Conservation (phyloP, 179 eudicot genomes). For the Vitellaria paradoxa region DNA sequence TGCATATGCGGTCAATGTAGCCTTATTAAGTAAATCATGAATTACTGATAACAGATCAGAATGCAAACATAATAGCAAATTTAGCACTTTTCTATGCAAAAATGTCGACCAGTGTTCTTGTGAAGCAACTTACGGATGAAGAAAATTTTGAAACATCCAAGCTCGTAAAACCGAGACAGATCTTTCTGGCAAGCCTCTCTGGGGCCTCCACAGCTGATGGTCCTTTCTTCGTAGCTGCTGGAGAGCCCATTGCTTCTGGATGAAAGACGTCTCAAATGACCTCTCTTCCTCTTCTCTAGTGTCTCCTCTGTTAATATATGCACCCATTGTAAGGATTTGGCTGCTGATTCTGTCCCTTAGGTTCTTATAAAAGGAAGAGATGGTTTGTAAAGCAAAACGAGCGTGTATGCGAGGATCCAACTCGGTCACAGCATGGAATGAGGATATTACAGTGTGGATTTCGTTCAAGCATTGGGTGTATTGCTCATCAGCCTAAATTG, state of each 20-base stretch:
- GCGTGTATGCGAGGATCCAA: slow-evolving; percentile 73
- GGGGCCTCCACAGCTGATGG: slow-evolving; percentile 91
- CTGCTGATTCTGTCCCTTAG: slow-evolving; percentile 79
- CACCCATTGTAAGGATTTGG: slow-evolving; percentile 68
- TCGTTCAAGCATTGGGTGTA: slow-evolving; percentile 79
- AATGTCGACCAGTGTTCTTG: background rate
- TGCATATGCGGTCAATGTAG: background rate
- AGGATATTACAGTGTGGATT: slow-evolving; percentile 68
- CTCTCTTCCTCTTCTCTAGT: slow-evolving; percentile 31
- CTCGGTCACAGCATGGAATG: slow-evolving; percentile 87
- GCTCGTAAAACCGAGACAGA: slow-evolving; percentile 89
- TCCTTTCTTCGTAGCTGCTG: slow-evolving; percentile 82
- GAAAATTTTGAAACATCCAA: slow-evolving; percentile 99
- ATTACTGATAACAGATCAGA: background rate
- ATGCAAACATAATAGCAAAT: background rate
- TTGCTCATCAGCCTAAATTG: slow-evolving; percentile 63
- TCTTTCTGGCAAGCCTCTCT: slow-evolving; percentile 95
- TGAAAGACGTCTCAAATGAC: slow-evolving; percentile 53
- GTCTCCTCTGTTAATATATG: slow-evolving; percentile 27
- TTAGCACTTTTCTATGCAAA: background rate
- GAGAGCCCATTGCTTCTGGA: slow-evolving; percentile 88
- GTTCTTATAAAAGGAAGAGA: slow-evolving; percentile 63
- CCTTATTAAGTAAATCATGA: background rate
- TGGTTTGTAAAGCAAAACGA: slow-evolving; percentile 65
- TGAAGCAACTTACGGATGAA: slow-evolving; percentile 70